Evolutionary conservation across 164 flowering plant species (phyloP).

Genomic region (Vitis rupestris): DNA sequence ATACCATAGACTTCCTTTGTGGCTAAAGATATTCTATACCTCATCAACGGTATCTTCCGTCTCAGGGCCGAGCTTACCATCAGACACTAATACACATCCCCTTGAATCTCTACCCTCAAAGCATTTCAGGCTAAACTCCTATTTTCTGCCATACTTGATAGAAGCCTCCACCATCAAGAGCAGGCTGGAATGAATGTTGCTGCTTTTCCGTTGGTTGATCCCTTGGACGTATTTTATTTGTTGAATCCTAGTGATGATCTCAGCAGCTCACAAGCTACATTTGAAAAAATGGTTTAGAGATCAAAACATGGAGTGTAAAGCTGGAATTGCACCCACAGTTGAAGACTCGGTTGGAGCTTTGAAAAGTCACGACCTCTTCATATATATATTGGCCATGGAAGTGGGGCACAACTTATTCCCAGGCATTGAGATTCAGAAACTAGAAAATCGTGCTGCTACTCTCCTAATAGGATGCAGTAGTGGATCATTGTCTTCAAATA

Average conservation of each 20-base stretch:
- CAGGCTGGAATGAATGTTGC: constrained; percentile 18
- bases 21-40: constrained; percentile 76
- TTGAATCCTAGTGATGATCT: constrained; percentile 96
- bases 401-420: no score
- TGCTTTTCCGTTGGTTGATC: constrained; percentile 76
- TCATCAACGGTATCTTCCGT: constrained; percentile 79
- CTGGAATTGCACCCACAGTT: no score
- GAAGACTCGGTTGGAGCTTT: no score
- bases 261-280: constrained; percentile 57
- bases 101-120: neutral
- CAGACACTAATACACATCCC: constrained; percentile 26
- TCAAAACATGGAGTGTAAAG: constrained; percentile 38
- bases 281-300: constrained; percentile 81
- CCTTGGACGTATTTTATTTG: constrained; percentile 84
- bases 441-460: no score
- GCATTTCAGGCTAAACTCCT: no score
- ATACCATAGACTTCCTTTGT: constrained; percentile 74
- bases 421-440: no score
- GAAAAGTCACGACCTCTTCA: no score
- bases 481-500: constrained; percentile 6
- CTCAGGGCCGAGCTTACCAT: constrained; percentile 93
- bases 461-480: no score
- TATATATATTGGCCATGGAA: no score
- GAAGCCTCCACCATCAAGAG: constrained; percentile 29
- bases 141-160: constrained; percentile 33